phyloP scores from a whole-genome alignment of 306 rosid species.

The Acmispon strigosus region DNA sequence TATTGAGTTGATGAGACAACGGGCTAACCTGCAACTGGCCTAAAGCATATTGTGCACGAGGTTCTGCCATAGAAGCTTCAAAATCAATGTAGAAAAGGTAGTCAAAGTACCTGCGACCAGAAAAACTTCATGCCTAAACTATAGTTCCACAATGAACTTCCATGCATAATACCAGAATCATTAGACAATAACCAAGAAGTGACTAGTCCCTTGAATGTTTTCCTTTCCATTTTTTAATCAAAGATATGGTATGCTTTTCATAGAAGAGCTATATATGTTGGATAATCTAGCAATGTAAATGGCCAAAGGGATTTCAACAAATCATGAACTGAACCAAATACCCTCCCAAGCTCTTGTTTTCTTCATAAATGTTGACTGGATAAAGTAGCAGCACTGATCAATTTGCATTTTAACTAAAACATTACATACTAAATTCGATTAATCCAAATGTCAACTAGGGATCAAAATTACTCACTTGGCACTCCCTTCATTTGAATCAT shows the following conservation, averaged over 20 bases:
- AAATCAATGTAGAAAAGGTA: slow-evolving; percentile 81
- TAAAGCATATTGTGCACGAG: slow-evolving; percentile 74
- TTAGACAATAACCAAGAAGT: not conserved
- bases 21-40: slow-evolving; percentile 68
- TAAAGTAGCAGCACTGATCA: slow-evolving; percentile 7
- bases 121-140: not conserved
- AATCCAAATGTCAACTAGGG: slow-evolving; percentile 2
- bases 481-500: slow-evolving; percentile 70
- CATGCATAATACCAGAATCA: slow-evolving; percentile 7
- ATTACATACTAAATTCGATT: not conserved
- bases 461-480: slow-evolving; percentile 55
- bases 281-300: not conserved
- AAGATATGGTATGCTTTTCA: not conserved
- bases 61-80: slow-evolving; percentile 90
- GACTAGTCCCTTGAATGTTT: not conserved
- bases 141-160: not conserved
- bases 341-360: slow-evolving; percentile 9
- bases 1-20: not conserved
- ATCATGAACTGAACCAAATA: not conserved
- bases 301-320: not conserved
- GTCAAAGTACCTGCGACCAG: slow-evolving; percentile 68
- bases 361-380: slow-evolving; percentile 4
- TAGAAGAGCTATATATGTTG: not conserved
- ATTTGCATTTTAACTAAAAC: not conserved
- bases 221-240: not conserved